Evolutionary conservation across 768 basidiomycete species (phyloP), one percentile per base, ranked within the genome.

Genomic region (Lactarius trivialis): DNA sequence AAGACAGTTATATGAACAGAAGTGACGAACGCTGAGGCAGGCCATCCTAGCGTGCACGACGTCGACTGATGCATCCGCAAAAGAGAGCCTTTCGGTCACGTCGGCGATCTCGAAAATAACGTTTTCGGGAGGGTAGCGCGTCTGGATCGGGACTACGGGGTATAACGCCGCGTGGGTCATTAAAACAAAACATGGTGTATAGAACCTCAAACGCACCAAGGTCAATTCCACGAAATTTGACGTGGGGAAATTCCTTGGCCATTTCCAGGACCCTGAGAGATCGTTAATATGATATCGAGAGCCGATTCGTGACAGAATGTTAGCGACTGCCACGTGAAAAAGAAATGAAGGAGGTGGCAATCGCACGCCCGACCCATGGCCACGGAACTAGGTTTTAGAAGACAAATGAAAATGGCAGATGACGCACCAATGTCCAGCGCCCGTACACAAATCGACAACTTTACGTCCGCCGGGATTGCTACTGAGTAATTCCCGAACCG

Each of bases 381-480:
- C 49, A 21, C n/a, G 28, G 60, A 67, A 70, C 68, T 69, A 52
- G 51, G 66, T 49, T 34, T 64, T 65, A 56, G 65, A 56, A 60
- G 60, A 11, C 2, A 53, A 53, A 61, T 65, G 64, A 69, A n/a
- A 60, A 55, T 65, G 57, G 56, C 48, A 17, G 49, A 51, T 26
- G 7, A 74, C 81, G 58, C 64, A 88, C 90, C 90, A 93, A 73
- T 70, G 74, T 6, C 90, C 90, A 19, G 80, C 86, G 19, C 90
- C 90, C 7, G 85, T 88, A 65, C 90, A 85, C n/a, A 91, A 68
- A 72, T 93, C 90, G 53, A 93, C 77, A 49, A 79, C 86, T 62
- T 79, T 78, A 24, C 56, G 71, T 76, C 81, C 54, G 74, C 77
- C 60, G 77, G 76, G 48, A 71, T 75, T 6, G 30, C 69, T 67